Conservation (phyloP, 345 rosid species). For the Kernera saxatilis region DNA sequence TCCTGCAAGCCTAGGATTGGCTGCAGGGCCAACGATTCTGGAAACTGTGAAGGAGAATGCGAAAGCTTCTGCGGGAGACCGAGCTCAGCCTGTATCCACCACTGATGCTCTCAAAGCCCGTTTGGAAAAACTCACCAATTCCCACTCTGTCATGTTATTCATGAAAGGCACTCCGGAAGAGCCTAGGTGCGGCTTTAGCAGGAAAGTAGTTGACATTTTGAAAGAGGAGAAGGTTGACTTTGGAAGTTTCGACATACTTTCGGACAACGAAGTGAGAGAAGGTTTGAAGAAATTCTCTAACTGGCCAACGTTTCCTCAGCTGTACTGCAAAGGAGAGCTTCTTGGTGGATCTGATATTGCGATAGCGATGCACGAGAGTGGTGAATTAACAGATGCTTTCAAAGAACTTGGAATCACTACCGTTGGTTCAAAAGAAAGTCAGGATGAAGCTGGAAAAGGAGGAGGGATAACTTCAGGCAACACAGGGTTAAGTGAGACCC, state of each 20-base stretch:
- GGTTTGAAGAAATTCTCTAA: constrained; percentile 92
- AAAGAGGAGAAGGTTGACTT: constrained; percentile 73
- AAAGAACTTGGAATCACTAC: constrained; percentile 55
- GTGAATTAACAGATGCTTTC: constrained; percentile 75
- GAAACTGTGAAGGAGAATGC: constrained; percentile 71
- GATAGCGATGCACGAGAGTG: constrained; percentile 85
- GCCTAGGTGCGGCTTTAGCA: constrained; percentile 89
- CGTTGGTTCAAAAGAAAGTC: constrained; percentile 18
- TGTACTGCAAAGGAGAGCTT: constrained; percentile 90
- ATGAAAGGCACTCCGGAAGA: constrained; percentile 91
- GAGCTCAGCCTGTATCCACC: constrained; percentile 34
- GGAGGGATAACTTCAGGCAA: constrained; percentile 43
- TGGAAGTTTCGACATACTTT: constrained; percentile 77
- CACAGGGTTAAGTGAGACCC: constrained; percentile 53
- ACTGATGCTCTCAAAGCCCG: constrained; percentile 36
- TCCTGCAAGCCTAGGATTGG: constrained; percentile 97
- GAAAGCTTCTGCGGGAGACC: constrained; percentile 42
- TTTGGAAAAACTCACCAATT: constrained; percentile 60
- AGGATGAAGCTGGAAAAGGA: constrained; percentile 38
- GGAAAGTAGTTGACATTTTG: constrained; percentile 64
- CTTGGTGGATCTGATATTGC: constrained; percentile 92
- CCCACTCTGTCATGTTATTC: constrained; percentile 82
- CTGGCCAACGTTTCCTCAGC: constrained; percentile 99
- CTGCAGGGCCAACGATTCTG: constrained; percentile 78
- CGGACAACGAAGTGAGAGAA: constrained; percentile 73